Conservation (phyloP, 2,329 filamentous ascomycete genomes). For the Phyllosticta citriasiana region DNA sequence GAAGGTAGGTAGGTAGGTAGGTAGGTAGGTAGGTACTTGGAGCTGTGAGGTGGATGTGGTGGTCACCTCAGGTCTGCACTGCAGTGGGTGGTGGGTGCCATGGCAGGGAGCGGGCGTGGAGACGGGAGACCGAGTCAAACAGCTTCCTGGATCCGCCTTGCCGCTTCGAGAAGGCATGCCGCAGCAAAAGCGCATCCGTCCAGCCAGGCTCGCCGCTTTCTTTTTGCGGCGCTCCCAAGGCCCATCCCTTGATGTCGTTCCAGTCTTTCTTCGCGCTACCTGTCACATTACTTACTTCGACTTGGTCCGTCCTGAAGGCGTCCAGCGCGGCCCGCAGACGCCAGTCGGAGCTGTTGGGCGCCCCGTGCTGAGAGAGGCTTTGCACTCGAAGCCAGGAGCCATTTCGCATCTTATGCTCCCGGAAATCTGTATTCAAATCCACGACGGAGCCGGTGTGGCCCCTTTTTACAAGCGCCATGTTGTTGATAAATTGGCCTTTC, state of each 20-base stretch:
- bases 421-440: no score
- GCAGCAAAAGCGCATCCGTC: neutral
- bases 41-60: neutral
- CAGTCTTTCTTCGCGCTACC: neutral
- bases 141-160: neutral
- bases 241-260: neutral
- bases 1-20: no score
- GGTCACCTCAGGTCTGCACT: no score
- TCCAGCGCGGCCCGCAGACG: neutral
- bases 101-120: neutral
- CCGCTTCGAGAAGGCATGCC: neutral
- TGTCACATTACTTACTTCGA: neutral
- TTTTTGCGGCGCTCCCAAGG: neutral
- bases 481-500: no score
- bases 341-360: neutral
- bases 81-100: no score
- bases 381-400: neutral
- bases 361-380: neutral
- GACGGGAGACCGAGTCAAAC: slow-evolving; percentile 5
- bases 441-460: no score
- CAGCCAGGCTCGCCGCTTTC: neutral
- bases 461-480: no score
- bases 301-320: neutral
- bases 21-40: neutral
- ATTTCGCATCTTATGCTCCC: neutral